Conservation (phyloP, 441 rosid species). For the Rhodomyrtus psidioides region DNA sequence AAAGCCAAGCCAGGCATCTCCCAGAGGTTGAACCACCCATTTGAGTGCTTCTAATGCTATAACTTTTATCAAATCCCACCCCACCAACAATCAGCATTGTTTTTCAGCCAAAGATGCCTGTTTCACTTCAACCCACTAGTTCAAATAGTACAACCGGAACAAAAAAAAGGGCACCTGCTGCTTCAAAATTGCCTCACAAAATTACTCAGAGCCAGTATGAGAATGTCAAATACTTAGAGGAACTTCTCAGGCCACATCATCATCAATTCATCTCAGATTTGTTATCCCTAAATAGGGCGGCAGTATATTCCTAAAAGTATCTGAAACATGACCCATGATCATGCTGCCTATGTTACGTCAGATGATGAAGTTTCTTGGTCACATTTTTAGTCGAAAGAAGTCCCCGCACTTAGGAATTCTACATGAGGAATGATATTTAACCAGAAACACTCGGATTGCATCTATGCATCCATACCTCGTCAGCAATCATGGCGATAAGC, state of each 20-base stretch:
- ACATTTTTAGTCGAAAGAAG: neutral
- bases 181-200: neutral
- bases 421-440: neutral
- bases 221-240: neutral
- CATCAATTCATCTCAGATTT: neutral
- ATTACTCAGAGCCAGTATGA: neutral
- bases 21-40: neutral
- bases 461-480: conserved; percentile 29
- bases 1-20: neutral
- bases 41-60: neutral
- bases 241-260: neutral
- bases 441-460: neutral
- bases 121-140: neutral
- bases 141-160: neutral
- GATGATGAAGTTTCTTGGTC: neutral
- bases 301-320: neutral
- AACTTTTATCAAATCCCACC: neutral
- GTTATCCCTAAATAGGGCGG: neutral
- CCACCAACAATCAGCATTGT: too few relatives aligned
- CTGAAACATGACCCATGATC: neutral
- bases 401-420: neutral
- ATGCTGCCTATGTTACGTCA: neutral
- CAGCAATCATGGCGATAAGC: conserved; percentile 56
- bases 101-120: neutral
- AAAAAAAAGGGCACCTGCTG: neutral